Evolutionary conservation across 441 rosid genomes (phyloP).

Genomic region (Corymbia calophylla): DNA sequence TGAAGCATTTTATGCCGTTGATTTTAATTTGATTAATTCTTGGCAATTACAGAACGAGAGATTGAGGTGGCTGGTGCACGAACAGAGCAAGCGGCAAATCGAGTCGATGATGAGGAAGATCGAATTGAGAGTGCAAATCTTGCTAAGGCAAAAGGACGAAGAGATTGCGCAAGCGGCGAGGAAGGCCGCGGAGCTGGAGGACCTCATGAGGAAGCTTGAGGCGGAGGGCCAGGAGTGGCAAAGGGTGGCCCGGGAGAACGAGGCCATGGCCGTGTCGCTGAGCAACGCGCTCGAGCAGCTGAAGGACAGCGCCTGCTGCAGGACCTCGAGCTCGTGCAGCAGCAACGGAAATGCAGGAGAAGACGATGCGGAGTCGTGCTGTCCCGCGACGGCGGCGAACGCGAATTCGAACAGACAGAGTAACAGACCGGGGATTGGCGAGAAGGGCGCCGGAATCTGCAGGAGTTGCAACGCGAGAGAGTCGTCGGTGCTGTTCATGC

Average conservation of each 20-base stretch:
- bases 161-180: conserved; percentile 42
- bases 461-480: not conserved
- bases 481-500: conserved; percentile 1
- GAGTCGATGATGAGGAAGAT: conserved; percentile 28
- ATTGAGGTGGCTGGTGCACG: conserved; percentile 39
- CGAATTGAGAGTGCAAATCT: conserved; percentile 32
- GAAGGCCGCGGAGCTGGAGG: conserved; percentile 50
- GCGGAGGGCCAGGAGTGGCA: conserved; percentile 66
- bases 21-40: not conserved
- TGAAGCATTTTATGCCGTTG: not conserved
- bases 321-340: not conserved
- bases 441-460: not conserved
- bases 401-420: not conserved
- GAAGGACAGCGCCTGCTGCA: not conserved
- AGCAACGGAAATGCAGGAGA: not conserved
- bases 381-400: not conserved
- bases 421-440: not conserved
- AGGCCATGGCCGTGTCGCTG: conserved; percentile 34
- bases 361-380: not conserved
- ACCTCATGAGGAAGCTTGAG: conserved; percentile 40
- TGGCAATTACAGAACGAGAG: conserved; percentile 49
- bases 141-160: conserved; percentile 54
- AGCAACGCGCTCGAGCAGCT: not conserved
- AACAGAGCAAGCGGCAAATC: conserved; percentile 49
- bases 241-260: conserved; percentile 56